phyloP scores from a whole-genome alignment of 345 rosid genomes.

The Euphorbia lathyris region DNA sequence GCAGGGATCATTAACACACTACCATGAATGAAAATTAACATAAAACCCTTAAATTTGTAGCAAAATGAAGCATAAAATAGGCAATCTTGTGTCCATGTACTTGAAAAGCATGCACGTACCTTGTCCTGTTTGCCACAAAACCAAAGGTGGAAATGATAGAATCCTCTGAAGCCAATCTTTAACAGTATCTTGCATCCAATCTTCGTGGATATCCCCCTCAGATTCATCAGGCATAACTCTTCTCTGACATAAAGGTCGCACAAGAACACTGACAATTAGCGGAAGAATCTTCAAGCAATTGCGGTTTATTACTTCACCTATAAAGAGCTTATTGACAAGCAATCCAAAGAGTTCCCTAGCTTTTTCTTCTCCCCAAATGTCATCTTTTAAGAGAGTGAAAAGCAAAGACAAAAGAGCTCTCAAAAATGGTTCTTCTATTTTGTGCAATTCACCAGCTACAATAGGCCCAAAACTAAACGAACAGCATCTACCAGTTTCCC shows the following conservation, averaged over 20 bases:
- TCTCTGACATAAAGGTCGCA: conserved; percentile 44
- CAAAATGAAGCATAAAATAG: not conserved
- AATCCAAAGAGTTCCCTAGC: conserved; percentile 56
- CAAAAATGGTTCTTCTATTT: conserved; percentile 64
- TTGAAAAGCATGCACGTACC: conserved; percentile 38
- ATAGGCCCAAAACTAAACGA: conserved; percentile 40
- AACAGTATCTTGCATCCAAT: conserved; percentile 42
- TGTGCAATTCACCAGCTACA: conserved; percentile 44
- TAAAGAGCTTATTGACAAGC: conserved; percentile 60
- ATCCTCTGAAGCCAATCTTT: conserved; percentile 68
- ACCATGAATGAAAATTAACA: not conserved
- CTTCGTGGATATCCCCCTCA: conserved; percentile 27
- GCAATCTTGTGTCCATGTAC: not conserved
- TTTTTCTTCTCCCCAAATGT: conserved; percentile 63
- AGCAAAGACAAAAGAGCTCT: conserved; percentile 75
- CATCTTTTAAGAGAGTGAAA: conserved; percentile 56
- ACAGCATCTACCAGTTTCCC: conserved; percentile 34
- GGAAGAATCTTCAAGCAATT: conserved; percentile 79
- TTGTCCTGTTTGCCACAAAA: conserved; percentile 51
- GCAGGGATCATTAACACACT: not conserved
- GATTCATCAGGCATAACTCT: conserved; percentile 28
- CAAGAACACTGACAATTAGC: conserved; percentile 44
- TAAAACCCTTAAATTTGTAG: not conserved
- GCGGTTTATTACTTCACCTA: conserved; percentile 62
- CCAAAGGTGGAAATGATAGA: conserved; percentile 69